A percentile compares a stretch with the other conserved stretches of the same genome.
These are phyloP conservation scores for Aphanocladium album DNA, from an alignment of 2,329 filamentous ascomycete species.

Conservation along the genomic window DNA sequence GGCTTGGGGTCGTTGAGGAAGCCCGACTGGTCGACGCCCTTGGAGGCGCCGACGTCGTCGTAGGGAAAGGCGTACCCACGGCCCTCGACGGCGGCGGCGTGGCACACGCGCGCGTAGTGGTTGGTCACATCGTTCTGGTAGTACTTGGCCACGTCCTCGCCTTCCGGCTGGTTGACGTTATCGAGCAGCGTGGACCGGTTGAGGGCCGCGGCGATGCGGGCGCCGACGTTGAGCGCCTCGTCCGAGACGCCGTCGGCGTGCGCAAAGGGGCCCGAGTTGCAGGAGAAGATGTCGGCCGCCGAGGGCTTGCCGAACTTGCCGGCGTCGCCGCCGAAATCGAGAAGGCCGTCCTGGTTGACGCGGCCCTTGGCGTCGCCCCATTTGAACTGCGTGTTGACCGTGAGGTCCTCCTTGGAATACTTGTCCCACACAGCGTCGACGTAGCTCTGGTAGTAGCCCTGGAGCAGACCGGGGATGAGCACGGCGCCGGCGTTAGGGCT, in stretches of 20 bases:
- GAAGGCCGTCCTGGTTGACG: conserved; percentile 27
- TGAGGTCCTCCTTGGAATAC: conserved; percentile 40
- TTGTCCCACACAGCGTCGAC: conserved; percentile 48
- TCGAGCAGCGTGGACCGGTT: conserved; percentile 65
- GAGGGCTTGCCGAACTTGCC: conserved; percentile 42
- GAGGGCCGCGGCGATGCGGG: conserved; percentile 69
- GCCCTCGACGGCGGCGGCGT: conserved; percentile 53
- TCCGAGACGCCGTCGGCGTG: conserved; percentile 35
- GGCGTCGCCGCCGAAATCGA: conserved; percentile 32
- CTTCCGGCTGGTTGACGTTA: conserved; percentile 47
- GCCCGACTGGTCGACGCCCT: conserved; percentile 56
- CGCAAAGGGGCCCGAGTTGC: conserved; percentile 53
- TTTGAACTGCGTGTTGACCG: conserved; percentile 48
- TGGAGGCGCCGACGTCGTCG: conserved; percentile 59
- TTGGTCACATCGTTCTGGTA: conserved; percentile 55
- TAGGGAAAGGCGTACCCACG: conserved; percentile 68
- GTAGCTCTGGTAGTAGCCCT: conserved; percentile 45
- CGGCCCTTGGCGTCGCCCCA: conserved; percentile 46
- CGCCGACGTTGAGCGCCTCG: conserved; percentile 58
- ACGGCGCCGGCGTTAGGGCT: conserved; percentile 48
- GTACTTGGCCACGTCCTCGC: conserved; percentile 44
- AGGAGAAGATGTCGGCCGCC: conserved; percentile 47
- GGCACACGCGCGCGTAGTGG: conserved; percentile 62
- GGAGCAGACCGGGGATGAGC: conserved; percentile 40
- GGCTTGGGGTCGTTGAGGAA: conserved; percentile 55